A percentile compares a stretch with the other conserved stretches of the same genome.
These are phyloP conservation scores for Pleurotus salmoneostramineus DNA, from an alignment of 768 basidiomycete genomes.

Conservation along the genomic window DNA sequence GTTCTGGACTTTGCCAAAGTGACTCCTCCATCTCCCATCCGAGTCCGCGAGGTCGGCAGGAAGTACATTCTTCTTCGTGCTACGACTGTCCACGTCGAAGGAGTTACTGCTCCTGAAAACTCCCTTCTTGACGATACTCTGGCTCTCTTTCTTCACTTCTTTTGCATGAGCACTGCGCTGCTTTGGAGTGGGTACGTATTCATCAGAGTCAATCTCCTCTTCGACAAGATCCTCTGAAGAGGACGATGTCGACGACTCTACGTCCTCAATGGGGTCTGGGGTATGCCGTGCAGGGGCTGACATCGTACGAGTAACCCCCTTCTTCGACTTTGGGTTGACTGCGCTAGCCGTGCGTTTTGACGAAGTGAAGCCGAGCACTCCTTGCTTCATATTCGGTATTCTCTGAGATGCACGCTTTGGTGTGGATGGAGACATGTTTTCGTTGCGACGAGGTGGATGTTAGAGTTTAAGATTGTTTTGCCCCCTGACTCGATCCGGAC, in stretches of 20 bases:
- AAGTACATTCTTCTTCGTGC: slow-evolving; percentile 10
- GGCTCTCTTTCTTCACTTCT: slow-evolving; percentile 4
- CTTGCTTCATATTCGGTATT: slow-evolving; percentile 34
- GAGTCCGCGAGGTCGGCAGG: slow-evolving; percentile 41
- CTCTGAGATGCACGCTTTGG: slow-evolving; percentile 5
- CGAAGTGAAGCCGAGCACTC: slow-evolving; percentile 39
- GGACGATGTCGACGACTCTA: not conserved
- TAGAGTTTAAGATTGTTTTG: not conserved
- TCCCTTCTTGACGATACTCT: slow-evolving; percentile 10
- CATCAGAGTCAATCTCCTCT: not conserved
- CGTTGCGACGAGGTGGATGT: not conserved
- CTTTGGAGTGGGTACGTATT: not conserved
- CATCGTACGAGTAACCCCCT: slow-evolving; percentile 10
- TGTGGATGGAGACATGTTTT: slow-evolving; percentile 8
- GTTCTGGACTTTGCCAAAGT: slow-evolving; percentile 40
- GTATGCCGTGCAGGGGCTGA: slow-evolving; percentile 7
- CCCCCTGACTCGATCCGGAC: too few species aligned
- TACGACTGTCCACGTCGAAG: not conserved
- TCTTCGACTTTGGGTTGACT: slow-evolving; percentile 17
- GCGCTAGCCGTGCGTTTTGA: slow-evolving; percentile 39
- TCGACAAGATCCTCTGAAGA: not conserved
- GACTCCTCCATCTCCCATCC: slow-evolving; percentile 46
- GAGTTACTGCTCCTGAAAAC: not conserved
- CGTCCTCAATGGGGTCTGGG: slow-evolving; percentile 7
- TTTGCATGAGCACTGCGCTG: not conserved